Evolutionary conservation across 176 grass and related monocot genomes (phyloP).

Genomic region (Oryza officinalis): DNA sequence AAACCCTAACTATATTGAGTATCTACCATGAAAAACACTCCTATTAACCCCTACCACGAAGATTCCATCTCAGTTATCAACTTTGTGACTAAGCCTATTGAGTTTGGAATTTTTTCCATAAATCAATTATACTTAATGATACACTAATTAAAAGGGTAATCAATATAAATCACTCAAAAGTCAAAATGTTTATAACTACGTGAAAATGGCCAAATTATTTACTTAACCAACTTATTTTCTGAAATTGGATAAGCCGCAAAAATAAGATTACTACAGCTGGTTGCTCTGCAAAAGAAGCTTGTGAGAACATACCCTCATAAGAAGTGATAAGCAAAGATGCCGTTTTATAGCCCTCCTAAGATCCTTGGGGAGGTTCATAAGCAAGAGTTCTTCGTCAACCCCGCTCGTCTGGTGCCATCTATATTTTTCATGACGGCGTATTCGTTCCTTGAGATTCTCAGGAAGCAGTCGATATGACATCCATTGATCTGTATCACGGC

Average conservation of each 20-base stretch:
- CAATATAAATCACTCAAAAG: not conserved
- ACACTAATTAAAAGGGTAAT: not conserved
- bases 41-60: too few relatives aligned
- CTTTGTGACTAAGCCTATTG: not conserved
- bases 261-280: conserved; percentile 10
- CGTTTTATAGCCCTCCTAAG: conserved; percentile 83
- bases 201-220: not conserved
- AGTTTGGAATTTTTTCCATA: not conserved
- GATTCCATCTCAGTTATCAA: not conserved
- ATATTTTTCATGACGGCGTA: conserved; percentile 82
- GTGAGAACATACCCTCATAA: conserved; percentile 69
- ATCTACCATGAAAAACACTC: too few relatives aligned
- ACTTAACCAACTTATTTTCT: conserved; percentile 5
- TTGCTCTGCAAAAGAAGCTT: not conserved
- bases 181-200: not conserved
- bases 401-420: conserved; percentile 94
- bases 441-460: conserved; percentile 78
- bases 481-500: conserved; percentile 81
- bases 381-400: conserved; percentile 77
- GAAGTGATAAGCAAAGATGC: conserved; percentile 87
- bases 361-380: conserved; percentile 87
- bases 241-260: not conserved
- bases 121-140: not conserved
- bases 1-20: too few relatives aligned
- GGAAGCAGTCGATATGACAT: conserved; percentile 83